Percentiles rank a stretch among this genome's conserved stretches.
Evolutionary conservation across 148 eudicot genomes (phyloP).

Genomic region (Vaccinium darrowii): DNA sequence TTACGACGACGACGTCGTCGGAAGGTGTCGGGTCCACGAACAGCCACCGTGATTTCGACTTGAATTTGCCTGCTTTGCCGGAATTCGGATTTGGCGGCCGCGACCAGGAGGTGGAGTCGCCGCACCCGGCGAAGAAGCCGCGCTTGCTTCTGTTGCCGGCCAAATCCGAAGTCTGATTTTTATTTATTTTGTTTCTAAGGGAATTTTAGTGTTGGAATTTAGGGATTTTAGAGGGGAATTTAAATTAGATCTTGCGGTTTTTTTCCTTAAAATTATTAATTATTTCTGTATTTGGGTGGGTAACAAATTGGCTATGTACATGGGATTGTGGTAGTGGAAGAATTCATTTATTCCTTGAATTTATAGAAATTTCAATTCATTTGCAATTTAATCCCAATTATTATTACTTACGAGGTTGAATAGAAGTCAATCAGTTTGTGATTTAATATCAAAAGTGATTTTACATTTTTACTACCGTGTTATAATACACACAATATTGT

Average conservation of each 20-base stretch:
- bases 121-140: constrained; percentile 46
- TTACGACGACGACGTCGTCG: constrained; percentile 16
- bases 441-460: too few species aligned
- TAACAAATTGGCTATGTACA: background rate
- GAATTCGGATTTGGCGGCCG: constrained; percentile 31
- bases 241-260: background rate
- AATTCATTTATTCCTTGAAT: background rate
- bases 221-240: background rate
- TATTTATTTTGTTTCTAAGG: background rate
- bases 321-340: background rate
- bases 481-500: too few species aligned
- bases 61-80: constrained; percentile 54
- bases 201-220: too few species aligned
- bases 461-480: too few species aligned
- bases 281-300: background rate
- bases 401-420: too few species aligned
- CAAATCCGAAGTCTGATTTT: background rate
- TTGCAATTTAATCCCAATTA: too few species aligned
- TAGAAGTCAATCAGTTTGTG: too few species aligned
- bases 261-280: background rate
- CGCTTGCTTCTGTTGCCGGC: constrained; percentile 20
- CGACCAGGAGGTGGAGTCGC: constrained; percentile 69
- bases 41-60: constrained; percentile 38
- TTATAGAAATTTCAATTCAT: background rate
- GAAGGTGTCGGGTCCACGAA: constrained; percentile 24